Percentiles rank a stretch among this genome's conserved stretches.
phyloP scores from a whole-genome alignment of 345 rosid species.

The Acer negundo region DNA sequence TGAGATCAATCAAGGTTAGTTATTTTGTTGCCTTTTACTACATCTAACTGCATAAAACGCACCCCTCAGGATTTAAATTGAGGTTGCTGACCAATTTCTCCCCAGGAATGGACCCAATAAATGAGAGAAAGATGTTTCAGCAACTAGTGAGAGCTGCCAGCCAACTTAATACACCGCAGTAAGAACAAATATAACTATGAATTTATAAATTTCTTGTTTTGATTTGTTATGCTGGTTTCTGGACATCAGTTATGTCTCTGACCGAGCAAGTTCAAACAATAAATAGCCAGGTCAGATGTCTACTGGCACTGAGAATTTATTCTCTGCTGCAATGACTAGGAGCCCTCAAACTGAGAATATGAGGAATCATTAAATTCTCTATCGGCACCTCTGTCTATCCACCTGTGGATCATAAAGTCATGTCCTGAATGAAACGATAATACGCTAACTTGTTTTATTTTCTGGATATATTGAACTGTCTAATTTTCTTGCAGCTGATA shows the following conservation, averaged over 20 bases:
- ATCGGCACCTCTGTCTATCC: background rate
- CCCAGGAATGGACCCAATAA: conserved; percentile 95
- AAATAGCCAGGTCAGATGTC: background rate
- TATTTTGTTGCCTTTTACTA: background rate
- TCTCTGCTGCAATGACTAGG: background rate
- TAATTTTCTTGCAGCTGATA: background rate
- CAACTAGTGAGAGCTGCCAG: conserved; percentile 95
- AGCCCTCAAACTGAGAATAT: background rate
- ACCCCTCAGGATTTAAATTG: background rate
- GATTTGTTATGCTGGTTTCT: background rate
- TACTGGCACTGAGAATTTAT: background rate
- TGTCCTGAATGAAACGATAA: background rate
- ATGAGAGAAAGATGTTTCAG: conserved; percentile 98
- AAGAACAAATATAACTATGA: conserved; percentile 25
- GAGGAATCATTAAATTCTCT: background rate
- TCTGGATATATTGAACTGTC: background rate
- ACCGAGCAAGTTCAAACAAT: background rate
- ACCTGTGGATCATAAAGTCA: background rate
- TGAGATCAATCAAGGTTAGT: conserved; percentile 93
- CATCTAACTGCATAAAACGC: background rate
- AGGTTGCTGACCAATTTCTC: conserved; percentile 3
- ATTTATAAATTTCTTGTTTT: background rate
- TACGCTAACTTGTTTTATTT: background rate
- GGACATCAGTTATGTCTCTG: background rate
- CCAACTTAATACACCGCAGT: conserved; percentile 95